These are phyloP conservation scores for Choanephora cucurbitarum DNA, from an alignment of 371 early-diverging fungal genomes.

Conservation along the genomic window DNA sequence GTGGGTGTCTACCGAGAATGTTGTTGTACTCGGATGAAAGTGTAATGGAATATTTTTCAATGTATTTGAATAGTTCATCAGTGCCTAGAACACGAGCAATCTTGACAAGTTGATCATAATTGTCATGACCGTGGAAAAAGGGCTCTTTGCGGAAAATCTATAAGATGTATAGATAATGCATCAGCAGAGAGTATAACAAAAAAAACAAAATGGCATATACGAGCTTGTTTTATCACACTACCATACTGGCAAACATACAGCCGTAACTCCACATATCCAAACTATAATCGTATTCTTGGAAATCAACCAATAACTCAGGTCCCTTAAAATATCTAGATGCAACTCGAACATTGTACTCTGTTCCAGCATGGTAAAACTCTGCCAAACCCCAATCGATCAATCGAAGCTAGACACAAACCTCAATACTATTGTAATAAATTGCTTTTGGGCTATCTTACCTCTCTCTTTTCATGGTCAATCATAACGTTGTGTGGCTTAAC, in stretches of 20 bases:
- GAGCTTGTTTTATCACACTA: background rate
- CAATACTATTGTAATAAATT: background rate
- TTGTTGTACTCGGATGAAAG: slow-evolving; percentile 87
- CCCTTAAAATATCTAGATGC: slow-evolving; percentile 99
- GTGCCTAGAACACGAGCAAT: slow-evolving; percentile 97
- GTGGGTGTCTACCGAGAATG: slow-evolving; percentile 84
- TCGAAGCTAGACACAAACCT: slow-evolving; percentile 63
- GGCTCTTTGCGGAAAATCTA: slow-evolving; percentile 96
- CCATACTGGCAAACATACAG: slow-evolving; percentile 98
- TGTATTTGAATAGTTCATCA: slow-evolving; percentile 88
- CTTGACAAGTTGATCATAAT: slow-evolving; percentile 98
- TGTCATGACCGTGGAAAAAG: slow-evolving; percentile 99
- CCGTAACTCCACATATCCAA: slow-evolving; percentile 99
- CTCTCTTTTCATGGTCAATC: slow-evolving; percentile 95
- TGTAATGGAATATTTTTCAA: slow-evolving; percentile 93
- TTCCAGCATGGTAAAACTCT: slow-evolving; percentile 99
- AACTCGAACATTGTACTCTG: slow-evolving; percentile 97
- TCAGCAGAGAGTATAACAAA: too few relatives aligned
- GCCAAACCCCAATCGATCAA: slow-evolving; percentile 99
- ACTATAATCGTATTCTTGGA: slow-evolving; percentile 97
- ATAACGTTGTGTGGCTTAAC: slow-evolving; percentile 99
- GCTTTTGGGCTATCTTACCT: slow-evolving; percentile 46
- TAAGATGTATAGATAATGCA: background rate
- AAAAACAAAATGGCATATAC: too few relatives aligned
- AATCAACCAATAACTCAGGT: slow-evolving; percentile 98